Evolutionary conservation across 495 filamentous ascomycete species (phyloP), one percentile per base, ranked within the genome.

Genomic region (Penicillium ucsense): DNA sequence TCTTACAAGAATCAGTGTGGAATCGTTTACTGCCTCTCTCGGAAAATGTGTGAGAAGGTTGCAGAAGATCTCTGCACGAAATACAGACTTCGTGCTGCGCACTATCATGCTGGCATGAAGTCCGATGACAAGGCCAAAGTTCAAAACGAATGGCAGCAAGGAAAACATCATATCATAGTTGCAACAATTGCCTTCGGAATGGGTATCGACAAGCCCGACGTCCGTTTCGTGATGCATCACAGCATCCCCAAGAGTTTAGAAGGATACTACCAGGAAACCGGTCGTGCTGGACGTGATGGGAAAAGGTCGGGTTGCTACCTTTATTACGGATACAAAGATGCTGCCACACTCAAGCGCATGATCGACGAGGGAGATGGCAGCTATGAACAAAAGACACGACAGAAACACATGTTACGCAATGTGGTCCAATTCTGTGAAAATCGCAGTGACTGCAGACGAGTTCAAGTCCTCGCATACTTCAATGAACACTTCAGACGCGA

Each of bases 171-270:
- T 49, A 88, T 99, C 33, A 91, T 99, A 28, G 92, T 99, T 30
- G 94, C 92, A n/a, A 99, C 92, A 0, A 96, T 97, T 63, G 92
- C 92, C 30, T 98, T 98, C 61, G 92, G 92, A 7, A 98, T 98
- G 92, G 92, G 92, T 10, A 97, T 98, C 46, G 92, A 98, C 67
- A 98, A 98, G 63, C 76, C 89, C 0, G 84, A 98, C 62, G 91
- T 98, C 35, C 85, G 92, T 8, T 96, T 90, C 54, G 89, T 98
- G 36, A 89, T 98, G 31, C 92, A 98, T 63, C 82, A 94, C 55
- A 84, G 78, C 11, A 74, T 96, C 5, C 92, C 92, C 1, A 95
- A 95, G 65, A 94, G 87, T 56, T 73, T 98, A n/a, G 92, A 98
- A 64, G 94, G 91, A 0, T 98, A 98, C 59, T 96, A 95, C 55